A percentile compares a stretch with the other conserved stretches of the same genome.
phyloP scores from a whole-genome alignment of 345 rosid species.

The Citrus reticulata region DNA sequence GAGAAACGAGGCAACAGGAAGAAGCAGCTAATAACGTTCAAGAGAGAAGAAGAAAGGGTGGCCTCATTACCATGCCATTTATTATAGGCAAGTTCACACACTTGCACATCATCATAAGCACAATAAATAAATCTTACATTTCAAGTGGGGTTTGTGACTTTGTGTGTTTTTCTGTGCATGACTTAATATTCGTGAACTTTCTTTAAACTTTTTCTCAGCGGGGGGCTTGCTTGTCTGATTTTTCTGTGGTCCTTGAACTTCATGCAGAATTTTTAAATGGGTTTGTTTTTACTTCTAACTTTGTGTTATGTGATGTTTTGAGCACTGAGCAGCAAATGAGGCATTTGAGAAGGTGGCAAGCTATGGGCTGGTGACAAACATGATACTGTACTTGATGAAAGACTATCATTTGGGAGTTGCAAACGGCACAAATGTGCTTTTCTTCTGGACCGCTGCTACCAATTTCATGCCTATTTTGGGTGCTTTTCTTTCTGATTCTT shows the following conservation, averaged over 20 bases:
- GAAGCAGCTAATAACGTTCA: not conserved
- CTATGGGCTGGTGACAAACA: constrained; percentile 66
- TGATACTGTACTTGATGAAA: constrained; percentile 57
- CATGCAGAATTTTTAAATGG: not conserved
- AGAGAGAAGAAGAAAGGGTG: constrained; percentile 46
- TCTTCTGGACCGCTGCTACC: constrained; percentile 68
- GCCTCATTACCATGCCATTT: constrained; percentile 75
- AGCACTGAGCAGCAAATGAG: constrained; percentile 52
- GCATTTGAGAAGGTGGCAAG: constrained; percentile 81
- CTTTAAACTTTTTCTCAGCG: not conserved
- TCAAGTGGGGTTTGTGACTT: not conserved
- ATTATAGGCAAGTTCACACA: constrained; percentile 46
- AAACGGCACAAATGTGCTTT: constrained; percentile 54
- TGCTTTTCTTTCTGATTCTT: constrained; percentile 73
- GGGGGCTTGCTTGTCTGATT: not conserved
- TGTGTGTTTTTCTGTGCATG: not conserved
- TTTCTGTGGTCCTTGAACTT: not conserved
- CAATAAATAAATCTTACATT: not conserved
- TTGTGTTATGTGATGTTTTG: not conserved
- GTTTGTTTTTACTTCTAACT: not conserved
- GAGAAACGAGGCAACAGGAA: constrained; percentile 22
- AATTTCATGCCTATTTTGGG: constrained; percentile 60
- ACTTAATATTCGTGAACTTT: not conserved
- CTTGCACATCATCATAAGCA: not conserved
- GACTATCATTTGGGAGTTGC: constrained; percentile 55